These are phyloP conservation scores for Salix suchowensis DNA, from an alignment of 345 rosid genomes.

Conservation along the genomic window DNA sequence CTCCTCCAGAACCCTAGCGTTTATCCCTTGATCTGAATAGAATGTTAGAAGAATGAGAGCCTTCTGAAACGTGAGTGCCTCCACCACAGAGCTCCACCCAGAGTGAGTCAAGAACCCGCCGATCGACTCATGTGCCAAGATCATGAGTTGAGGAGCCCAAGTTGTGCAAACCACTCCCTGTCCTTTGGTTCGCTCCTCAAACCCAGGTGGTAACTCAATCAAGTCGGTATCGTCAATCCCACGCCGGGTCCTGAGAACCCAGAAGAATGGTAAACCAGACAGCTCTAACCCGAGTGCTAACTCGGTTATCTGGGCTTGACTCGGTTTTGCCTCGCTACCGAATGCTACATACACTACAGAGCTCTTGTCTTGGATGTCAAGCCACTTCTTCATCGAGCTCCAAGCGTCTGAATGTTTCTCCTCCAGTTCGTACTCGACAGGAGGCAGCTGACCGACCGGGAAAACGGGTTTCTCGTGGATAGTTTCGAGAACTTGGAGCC, in stretches of 20 bases:
- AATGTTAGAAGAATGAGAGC: background rate
- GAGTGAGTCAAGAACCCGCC: slow-evolving; percentile 8
- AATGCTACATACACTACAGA: slow-evolving; percentile 5
- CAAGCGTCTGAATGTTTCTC: slow-evolving; percentile 1
- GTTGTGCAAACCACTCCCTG: slow-evolving; percentile 2
- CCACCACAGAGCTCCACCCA: slow-evolving; percentile 3
- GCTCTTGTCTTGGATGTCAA: background rate
- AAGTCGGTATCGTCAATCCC: background rate
- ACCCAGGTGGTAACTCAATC: background rate
- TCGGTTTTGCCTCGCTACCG: slow-evolving; percentile 8
- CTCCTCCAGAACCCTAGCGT: slow-evolving; percentile 7
- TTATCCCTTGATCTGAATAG: slow-evolving; percentile 4
- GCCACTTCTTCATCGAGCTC: slow-evolving; percentile 2
- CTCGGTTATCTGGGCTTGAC: slow-evolving; percentile 2
- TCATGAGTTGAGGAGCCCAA: slow-evolving; percentile 12
- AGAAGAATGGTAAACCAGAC: slow-evolving; percentile 1
- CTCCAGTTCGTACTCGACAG: background rate
- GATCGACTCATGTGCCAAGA: background rate
- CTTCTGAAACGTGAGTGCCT: background rate
- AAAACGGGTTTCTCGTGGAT: slow-evolving; percentile 4
- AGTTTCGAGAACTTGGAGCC: too few species aligned
- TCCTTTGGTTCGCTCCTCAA: slow-evolving; percentile 6
- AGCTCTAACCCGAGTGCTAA: slow-evolving; percentile 4
- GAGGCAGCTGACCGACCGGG: background rate
- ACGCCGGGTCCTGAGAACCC: background rate